These are phyloP conservation scores for Leucogyrophana mollusca DNA, from an alignment of 768 basidiomycete genomes.

Conservation along the genomic window DNA sequence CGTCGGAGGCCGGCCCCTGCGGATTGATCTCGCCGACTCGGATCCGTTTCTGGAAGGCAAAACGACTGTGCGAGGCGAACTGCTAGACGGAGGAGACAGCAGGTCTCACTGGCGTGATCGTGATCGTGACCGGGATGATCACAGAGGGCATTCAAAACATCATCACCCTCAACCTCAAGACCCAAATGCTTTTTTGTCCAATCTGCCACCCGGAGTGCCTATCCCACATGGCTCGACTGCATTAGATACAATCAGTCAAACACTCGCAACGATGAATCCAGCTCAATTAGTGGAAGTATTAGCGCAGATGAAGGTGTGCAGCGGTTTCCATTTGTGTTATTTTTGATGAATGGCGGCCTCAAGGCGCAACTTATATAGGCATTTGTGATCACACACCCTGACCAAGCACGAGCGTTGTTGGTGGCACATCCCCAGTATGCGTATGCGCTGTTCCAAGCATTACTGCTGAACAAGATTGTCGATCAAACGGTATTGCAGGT, in stretches of 20 bases:
- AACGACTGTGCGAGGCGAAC: slow-evolving; percentile 82
- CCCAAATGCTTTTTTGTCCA: slow-evolving; percentile 54
- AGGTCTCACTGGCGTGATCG: slow-evolving; percentile 42
- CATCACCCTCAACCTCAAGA: slow-evolving; percentile 35
- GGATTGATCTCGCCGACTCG: slow-evolving; percentile 93
- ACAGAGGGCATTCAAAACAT: slow-evolving; percentile 33
- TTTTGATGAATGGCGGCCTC: slow-evolving; percentile 11
- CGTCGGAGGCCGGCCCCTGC: slow-evolving; percentile 87
- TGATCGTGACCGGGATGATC: slow-evolving; percentile 52
- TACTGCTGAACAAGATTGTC: slow-evolving; percentile 91
- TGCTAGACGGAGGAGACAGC: slow-evolving; percentile 60
- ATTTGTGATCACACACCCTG: slow-evolving; percentile 88
- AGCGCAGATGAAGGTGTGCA: slow-evolving; percentile 94
- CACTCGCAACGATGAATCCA: slow-evolving; percentile 80
- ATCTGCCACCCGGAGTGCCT: slow-evolving; percentile 74
- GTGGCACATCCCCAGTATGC: slow-evolving; percentile 87
- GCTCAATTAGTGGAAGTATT: slow-evolving; percentile 88
- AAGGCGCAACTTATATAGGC: slow-evolving; percentile 50
- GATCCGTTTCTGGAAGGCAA: slow-evolving; percentile 91
- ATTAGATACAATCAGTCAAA: slow-evolving; percentile 82
- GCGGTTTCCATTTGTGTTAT: slow-evolving; percentile 13
- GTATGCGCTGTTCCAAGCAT: slow-evolving; percentile 94
- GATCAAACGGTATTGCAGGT: slow-evolving; percentile 84
- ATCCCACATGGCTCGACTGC: slow-evolving; percentile 68
- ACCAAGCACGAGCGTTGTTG: slow-evolving; percentile 81